These are phyloP conservation scores for Capronia coronata DNA, from an alignment of 2,329 filamentous ascomycete genomes.

Conservation along the genomic window DNA sequence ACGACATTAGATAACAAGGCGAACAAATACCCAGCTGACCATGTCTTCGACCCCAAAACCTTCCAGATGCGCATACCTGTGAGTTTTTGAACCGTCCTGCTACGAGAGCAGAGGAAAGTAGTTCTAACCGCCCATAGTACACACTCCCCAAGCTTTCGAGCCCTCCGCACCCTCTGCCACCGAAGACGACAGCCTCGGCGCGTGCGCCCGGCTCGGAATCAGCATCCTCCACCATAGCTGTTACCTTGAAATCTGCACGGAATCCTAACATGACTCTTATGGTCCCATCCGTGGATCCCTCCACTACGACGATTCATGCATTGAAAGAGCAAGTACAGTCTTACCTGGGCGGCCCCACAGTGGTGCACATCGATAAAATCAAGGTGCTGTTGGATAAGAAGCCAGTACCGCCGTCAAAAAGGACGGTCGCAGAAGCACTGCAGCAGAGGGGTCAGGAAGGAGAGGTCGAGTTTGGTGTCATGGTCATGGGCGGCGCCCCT, in stretches of 20 bases:
- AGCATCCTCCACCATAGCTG: constrained; percentile 35
- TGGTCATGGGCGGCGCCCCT: constrained; percentile 71
- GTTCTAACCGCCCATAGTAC: constrained; percentile 33
- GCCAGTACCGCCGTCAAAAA: constrained; percentile 61
- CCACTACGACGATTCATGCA: constrained; percentile 68
- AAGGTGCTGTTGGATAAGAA: constrained; percentile 84
- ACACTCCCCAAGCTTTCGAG: constrained; percentile 43
- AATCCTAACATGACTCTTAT: constrained; percentile 64
- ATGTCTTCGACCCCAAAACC: constrained; percentile 77
- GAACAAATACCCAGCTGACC: constrained; percentile 75
- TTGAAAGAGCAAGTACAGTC: constrained; percentile 64
- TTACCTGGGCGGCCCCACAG: constrained; percentile 45
- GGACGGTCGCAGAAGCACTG: constrained; percentile 68
- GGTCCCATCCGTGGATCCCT: constrained; percentile 53
- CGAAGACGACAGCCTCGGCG: constrained; percentile 34
- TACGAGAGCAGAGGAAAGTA: constrained; percentile 9
- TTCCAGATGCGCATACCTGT: constrained; percentile 74
- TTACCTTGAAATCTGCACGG: constrained; percentile 69
- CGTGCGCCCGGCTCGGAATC: constrained; percentile 25
- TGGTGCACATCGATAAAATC: constrained; percentile 60
- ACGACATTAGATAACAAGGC: constrained; percentile 70
- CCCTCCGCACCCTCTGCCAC: constrained; percentile 39
- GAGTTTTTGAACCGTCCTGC: constrained; percentile 32
- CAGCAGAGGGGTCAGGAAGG: constrained; percentile 45
- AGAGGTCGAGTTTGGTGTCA: constrained; percentile 70